Evolutionary conservation across 495 filamentous ascomycete species (phyloP).

Genomic region (Tetracladium setigerum): DNA sequence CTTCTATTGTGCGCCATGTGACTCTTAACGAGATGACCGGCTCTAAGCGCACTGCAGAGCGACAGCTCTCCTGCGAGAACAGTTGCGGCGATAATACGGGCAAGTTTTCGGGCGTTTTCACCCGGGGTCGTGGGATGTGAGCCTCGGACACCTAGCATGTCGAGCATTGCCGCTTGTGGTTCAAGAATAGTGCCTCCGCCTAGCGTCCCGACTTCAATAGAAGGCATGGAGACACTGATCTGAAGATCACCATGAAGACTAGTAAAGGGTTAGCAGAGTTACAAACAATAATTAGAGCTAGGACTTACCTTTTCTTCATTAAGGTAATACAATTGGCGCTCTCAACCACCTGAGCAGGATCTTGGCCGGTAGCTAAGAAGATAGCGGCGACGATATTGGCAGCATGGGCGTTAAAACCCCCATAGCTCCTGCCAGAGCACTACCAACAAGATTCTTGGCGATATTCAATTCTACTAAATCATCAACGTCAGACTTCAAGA

Average conservation of each 20-base stretch:
- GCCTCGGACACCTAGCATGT: constrained; percentile 88
- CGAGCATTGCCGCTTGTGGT: constrained; percentile 91
- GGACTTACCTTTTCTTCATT: no score
- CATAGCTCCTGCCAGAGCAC: constrained; percentile 92
- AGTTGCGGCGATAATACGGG: constrained; percentile 78
- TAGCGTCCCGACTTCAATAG: constrained; percentile 95
- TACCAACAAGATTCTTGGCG: constrained; percentile 93
- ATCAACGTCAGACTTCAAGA: constrained; percentile 90
- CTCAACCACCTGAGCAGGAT: constrained; percentile 96
- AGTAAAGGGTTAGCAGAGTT: constrained; percentile 36
- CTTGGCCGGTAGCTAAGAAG: constrained; percentile 95
- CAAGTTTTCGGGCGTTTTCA: constrained; percentile 83
- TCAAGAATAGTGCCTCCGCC: constrained; percentile 95
- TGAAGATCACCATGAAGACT: constrained; percentile 87
- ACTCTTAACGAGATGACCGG: constrained; percentile 84
- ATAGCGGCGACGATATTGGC: constrained; percentile 96
- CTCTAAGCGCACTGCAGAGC: constrained; percentile 83
- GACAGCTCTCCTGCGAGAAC: constrained; percentile 87
- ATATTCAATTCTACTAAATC: constrained; percentile 86
- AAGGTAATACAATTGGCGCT: constrained; percentile 96
- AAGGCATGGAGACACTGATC: constrained; percentile 95
- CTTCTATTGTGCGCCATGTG: constrained; percentile 97
- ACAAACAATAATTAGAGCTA: no score
- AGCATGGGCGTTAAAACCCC: constrained; percentile 97
- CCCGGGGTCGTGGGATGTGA: constrained; percentile 82